Conservation (phyloP, 192 early-diverging fungal species). For the Coemansia furcata region DNA sequence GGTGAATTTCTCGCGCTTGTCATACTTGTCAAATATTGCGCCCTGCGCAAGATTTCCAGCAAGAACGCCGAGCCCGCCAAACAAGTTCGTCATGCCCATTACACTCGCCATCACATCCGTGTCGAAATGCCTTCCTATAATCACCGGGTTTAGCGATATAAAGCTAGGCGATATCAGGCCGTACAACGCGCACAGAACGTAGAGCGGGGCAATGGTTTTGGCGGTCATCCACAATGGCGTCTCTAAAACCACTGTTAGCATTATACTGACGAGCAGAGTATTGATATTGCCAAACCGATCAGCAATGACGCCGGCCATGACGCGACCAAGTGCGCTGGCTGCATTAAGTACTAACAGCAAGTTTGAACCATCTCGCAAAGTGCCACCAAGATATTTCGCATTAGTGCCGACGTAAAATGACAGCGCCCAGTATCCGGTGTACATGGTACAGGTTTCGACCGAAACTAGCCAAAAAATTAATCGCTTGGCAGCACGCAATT, state of each 20-base stretch:
- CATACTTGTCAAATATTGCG: conserved; percentile 45
- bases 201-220: conserved; percentile 20
- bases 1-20: conserved; percentile 31
- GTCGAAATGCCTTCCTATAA: conserved; percentile 32
- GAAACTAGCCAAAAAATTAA: conserved; percentile 37
- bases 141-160: conserved; percentile 44
- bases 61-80: conserved; percentile 37
- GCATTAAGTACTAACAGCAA: conserved; percentile 43
- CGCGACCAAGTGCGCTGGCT: conserved; percentile 26
- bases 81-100: conserved; percentile 44
- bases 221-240: conserved; percentile 46
- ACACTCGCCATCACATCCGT: conserved; percentile 32
- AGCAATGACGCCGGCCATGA: conserved; percentile 34
- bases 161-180: conserved; percentile 47
- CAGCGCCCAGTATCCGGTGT: conserved; percentile 51
- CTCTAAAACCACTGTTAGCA: conserved; percentile 27
- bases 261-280: conserved; percentile 22
- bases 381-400: conserved; percentile 21
- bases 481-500: conserved; percentile 19
- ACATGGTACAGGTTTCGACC: conserved; percentile 30
- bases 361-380: conserved; percentile 29
- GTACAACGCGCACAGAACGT: conserved; percentile 35
- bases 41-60: conserved; percentile 43
- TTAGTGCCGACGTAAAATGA: conserved; percentile 39
- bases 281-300: conserved; percentile 40